Percentiles rank a stretch among this genome's conserved stretches.
These are phyloP conservation scores for Colletotrichum chlorophyti DNA, from an alignment of 2,329 filamentous ascomycete species.

Conservation along the genomic window DNA sequence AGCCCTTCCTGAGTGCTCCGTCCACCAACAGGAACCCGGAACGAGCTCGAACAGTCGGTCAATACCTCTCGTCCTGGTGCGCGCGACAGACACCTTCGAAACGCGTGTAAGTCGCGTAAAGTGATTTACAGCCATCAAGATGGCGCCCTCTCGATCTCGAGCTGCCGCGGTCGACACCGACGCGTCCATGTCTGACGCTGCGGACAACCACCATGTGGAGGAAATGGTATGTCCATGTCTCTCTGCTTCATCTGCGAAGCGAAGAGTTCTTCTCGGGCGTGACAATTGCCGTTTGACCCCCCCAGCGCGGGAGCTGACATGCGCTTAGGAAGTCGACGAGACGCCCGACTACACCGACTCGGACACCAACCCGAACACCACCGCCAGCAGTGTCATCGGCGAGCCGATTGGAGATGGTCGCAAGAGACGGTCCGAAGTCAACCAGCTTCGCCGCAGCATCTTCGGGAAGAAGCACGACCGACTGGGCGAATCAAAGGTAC, in stretches of 20 bases:
- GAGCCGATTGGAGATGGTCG: conserved; percentile 78
- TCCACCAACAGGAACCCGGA: background rate
- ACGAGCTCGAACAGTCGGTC: conserved; percentile 21
- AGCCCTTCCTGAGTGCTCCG: background rate
- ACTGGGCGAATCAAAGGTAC: conserved; percentile 89
- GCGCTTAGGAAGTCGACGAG: conserved; percentile 63
- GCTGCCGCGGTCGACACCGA: conserved; percentile 62
- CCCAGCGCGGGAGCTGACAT: too few relatives aligned
- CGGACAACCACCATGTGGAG: conserved; percentile 52
- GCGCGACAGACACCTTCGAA: conserved; percentile 23
- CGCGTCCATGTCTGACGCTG: conserved; percentile 69
- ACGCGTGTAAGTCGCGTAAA: conserved; percentile 66
- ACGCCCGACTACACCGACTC: conserved; percentile 72
- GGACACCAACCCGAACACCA: conserved; percentile 72
- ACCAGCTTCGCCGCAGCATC: conserved; percentile 88
- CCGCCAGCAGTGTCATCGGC: conserved; percentile 84
- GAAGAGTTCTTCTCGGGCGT: too few relatives aligned
- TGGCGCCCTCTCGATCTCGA: conserved; percentile 62
- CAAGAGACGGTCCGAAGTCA: conserved; percentile 84
- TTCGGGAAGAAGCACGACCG: conserved; percentile 95
- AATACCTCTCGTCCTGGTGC: background rate
- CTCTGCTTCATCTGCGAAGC: background rate
- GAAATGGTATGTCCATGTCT: conserved; percentile 52
- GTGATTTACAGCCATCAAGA: conserved; percentile 49
- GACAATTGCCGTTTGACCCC: too few relatives aligned